Evolutionary conservation across 495 filamentous ascomycete species (phyloP).

Genomic region (Penicillium salamii): DNA sequence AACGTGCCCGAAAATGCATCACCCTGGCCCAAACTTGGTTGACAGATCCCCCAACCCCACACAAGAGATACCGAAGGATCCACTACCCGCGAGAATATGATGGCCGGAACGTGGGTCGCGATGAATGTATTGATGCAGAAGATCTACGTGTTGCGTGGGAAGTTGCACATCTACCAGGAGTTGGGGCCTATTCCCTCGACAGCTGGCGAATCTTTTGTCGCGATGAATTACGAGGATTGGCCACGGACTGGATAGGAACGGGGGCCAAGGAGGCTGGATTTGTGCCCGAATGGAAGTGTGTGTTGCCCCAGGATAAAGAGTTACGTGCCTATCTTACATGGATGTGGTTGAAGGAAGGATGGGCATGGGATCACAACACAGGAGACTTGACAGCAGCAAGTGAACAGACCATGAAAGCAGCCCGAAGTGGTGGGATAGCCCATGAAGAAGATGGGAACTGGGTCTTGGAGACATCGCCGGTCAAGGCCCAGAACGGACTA

Average conservation of each 20-base stretch:
- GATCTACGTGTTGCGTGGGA: slow-evolving; percentile 66
- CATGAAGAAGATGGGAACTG: slow-evolving; percentile 58
- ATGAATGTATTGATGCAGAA: slow-evolving; percentile 47
- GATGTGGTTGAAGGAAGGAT: slow-evolving; percentile 89
- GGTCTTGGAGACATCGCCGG: slow-evolving; percentile 39
- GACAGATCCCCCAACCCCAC: slow-evolving; percentile 55
- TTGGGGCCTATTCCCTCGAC: slow-evolving; percentile 83
- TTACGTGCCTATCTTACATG: slow-evolving; percentile 79
- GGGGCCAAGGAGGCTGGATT: slow-evolving; percentile 26
- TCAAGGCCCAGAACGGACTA: slow-evolving; percentile 32
- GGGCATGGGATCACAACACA: slow-evolving; percentile 72
- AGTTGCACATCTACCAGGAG: slow-evolving; percentile 79
- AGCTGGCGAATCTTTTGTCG: slow-evolving; percentile 94
- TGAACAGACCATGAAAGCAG: slow-evolving; percentile 55
- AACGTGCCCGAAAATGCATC: slow-evolving; percentile 59
- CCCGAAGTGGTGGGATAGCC: slow-evolving; percentile 56
- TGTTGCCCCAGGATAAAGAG: slow-evolving; percentile 85
- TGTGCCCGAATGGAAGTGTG: slow-evolving; percentile 79
- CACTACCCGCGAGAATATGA: slow-evolving; percentile 63
- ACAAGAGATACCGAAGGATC: slow-evolving; percentile 59
- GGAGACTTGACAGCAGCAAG: slow-evolving; percentile 59
- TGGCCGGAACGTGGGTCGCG: slow-evolving; percentile 50
- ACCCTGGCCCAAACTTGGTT: slow-evolving; percentile 71
- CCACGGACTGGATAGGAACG: slow-evolving; percentile 58
- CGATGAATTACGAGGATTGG: slow-evolving; percentile 66